A percentile compares a stretch with the other conserved stretches of the same genome.
These are phyloP conservation scores for Irpex sp. DNA, from an alignment of 1,284 basidiomycete genomes.

Conservation along the genomic window DNA sequence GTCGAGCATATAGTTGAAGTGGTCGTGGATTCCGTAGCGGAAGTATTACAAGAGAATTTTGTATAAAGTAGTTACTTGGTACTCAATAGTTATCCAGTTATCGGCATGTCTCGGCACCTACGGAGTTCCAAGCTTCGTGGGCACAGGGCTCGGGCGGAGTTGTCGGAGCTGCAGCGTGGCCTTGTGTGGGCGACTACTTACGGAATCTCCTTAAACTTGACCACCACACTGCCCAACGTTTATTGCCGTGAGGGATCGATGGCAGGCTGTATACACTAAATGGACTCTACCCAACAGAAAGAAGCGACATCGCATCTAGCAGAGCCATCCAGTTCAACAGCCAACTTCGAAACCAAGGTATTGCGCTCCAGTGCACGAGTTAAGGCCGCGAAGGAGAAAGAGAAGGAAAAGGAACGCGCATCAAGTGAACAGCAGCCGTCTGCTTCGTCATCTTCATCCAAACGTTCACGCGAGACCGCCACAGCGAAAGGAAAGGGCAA, in stretches of 20 bases:
- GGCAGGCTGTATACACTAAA: conserved; percentile 80
- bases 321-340: conserved; percentile 25
- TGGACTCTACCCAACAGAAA: conserved; percentile 73
- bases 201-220: conserved; percentile 12
- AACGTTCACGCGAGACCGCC: conserved; percentile 50
- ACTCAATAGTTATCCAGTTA: neutral
- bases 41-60: conserved; percentile 40
- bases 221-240: conserved; percentile 18
- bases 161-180: conserved; percentile 1
- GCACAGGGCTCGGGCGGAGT: neutral
- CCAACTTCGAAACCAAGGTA: conserved; percentile 39
- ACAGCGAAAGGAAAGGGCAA: conserved; percentile 62
- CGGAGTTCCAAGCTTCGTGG: neutral
- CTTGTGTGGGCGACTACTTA: neutral
- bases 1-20: conserved; percentile 62
- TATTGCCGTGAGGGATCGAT: conserved; percentile 51
- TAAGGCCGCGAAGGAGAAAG: conserved; percentile 70
- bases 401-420: conserved; percentile 42
- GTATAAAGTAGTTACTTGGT: conserved; percentile 8
- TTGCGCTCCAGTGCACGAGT: conserved; percentile 73
- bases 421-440: conserved; percentile 39
- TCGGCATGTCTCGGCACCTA: neutral
- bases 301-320: conserved; percentile 52
- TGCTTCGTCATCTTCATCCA: conserved; percentile 39
- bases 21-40: conserved; percentile 61